A percentile compares a stretch with the other conserved stretches of the same genome.
These are phyloP conservation scores for Neospora caninum DNA, from an alignment of 169 alveolate genomes.

Conservation along the genomic window DNA sequence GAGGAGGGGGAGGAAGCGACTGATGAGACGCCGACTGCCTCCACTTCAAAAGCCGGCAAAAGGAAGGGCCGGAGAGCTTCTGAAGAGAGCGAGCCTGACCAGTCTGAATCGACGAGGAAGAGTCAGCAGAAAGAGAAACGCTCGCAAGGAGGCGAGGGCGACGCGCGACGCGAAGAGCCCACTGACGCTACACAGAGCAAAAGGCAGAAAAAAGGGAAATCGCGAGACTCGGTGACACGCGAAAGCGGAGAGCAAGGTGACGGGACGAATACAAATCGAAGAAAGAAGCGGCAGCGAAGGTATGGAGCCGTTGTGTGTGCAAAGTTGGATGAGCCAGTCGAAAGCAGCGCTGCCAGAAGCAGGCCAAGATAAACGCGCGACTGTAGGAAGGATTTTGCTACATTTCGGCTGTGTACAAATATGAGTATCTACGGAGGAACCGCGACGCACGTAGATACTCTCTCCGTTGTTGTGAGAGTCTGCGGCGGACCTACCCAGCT, in stretches of 20 bases:
- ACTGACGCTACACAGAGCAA: background rate
- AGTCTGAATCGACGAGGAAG: background rate
- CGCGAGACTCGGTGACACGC: background rate
- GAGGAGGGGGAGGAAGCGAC: background rate
- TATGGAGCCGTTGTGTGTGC: background rate
- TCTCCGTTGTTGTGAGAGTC: too few species aligned
- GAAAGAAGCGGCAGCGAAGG: background rate
- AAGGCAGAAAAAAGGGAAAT: background rate
- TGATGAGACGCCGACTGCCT: background rate
- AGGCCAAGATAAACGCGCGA: background rate
- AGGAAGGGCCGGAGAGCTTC: background rate
- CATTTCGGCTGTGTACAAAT: too few species aligned
- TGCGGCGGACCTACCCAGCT: too few species aligned
- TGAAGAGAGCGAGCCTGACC: background rate
- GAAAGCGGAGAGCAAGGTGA: constrained; percentile 4
- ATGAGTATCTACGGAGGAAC: too few species aligned
- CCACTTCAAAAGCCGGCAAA: background rate
- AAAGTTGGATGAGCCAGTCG: background rate
- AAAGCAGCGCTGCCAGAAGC: background rate
- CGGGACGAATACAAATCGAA: background rate
- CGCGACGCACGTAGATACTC: too few species aligned
- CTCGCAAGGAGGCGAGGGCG: background rate
- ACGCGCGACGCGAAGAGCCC: too few species aligned
- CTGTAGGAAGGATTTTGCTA: too few species aligned
- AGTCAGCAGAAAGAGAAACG: background rate